Evolutionary conservation across 805 yeast genomes (phyloP).

Genomic region (Torulaspora franciscae): DNA sequence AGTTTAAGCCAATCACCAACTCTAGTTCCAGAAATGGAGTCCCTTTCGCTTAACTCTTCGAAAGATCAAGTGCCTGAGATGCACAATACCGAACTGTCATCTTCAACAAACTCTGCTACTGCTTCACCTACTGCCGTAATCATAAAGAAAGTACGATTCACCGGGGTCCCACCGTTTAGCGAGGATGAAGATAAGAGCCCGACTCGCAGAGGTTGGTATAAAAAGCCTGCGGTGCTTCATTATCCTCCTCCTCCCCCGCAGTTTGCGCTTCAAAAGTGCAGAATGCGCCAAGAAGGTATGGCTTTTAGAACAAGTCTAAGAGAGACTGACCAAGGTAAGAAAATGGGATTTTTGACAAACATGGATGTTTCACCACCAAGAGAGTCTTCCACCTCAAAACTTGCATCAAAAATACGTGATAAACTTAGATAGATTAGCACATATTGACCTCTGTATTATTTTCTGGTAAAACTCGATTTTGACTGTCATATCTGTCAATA

Average conservation of each 20-base stretch:
- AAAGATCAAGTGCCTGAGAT: background rate
- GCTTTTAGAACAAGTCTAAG: slow-evolving; percentile 33
- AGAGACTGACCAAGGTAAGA: slow-evolving; percentile 16
- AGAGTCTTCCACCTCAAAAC: slow-evolving; percentile 19
- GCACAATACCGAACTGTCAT: background rate
- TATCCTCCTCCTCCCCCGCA: slow-evolving; percentile 33
- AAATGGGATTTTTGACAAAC: slow-evolving; percentile 7
- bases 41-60: slow-evolving; percentile 1
- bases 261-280: slow-evolving; percentile 16
- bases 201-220: slow-evolving; percentile 36
- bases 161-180: slow-evolving; percentile 36
- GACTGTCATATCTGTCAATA: background rate
- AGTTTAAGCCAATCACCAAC: slow-evolving; percentile 1
- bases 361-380: slow-evolving; percentile 9
- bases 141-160: slow-evolving; percentile 33
- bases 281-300: slow-evolving; percentile 33
- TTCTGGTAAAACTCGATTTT: background rate
- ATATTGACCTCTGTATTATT: background rate
- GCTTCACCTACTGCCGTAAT: background rate
- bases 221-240: slow-evolving; percentile 34
- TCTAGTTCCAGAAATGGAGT: slow-evolving; percentile 2
- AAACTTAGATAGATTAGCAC: slow-evolving; percentile 17
- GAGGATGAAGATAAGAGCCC: slow-evolving; percentile 31
- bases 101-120: background rate
- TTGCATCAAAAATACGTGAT: slow-evolving; percentile 26